Conservation (phyloP, 345 rosid genomes). For the Salix exigua region DNA sequence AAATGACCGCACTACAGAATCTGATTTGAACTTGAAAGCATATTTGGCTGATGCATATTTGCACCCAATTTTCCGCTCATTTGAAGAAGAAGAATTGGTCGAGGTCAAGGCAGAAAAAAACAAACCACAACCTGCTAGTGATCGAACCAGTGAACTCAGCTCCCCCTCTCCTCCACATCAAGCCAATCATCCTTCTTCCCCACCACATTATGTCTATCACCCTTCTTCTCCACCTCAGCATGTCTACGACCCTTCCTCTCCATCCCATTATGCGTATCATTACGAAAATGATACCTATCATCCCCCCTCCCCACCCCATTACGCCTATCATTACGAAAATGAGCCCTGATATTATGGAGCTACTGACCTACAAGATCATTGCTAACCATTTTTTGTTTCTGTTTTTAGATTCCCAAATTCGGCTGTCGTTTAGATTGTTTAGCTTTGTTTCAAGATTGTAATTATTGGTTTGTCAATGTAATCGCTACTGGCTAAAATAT, state of each 20-base stretch:
- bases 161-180: constrained; percentile 50
- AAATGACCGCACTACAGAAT: constrained; percentile 50
- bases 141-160: constrained; percentile 40
- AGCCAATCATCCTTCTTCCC: constrained; percentile 33
- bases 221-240: constrained; percentile 20
- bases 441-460: neutral
- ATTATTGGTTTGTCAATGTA: neutral
- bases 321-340: constrained; percentile 39
- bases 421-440: neutral
- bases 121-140: constrained; percentile 17
- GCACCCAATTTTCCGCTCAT: constrained; percentile 84
- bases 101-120: constrained; percentile 34
- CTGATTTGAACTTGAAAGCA: constrained; percentile 54
- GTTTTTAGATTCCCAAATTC: neutral
- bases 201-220: constrained; percentile 37
- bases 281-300: constrained; percentile 36
- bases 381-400: constrained; percentile 19
- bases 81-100: constrained; percentile 49
- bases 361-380: constrained; percentile 3
- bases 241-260: constrained; percentile 34
- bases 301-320: constrained; percentile 25
- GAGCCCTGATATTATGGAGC: neutral
- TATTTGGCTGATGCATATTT: constrained; percentile 85
- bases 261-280: constrained; percentile 32
- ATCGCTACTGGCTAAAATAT: neutral